These are phyloP conservation scores for Maudiozyma saulgeensis DNA, from an alignment of 805 yeast genomes.

Conservation along the genomic window DNA sequence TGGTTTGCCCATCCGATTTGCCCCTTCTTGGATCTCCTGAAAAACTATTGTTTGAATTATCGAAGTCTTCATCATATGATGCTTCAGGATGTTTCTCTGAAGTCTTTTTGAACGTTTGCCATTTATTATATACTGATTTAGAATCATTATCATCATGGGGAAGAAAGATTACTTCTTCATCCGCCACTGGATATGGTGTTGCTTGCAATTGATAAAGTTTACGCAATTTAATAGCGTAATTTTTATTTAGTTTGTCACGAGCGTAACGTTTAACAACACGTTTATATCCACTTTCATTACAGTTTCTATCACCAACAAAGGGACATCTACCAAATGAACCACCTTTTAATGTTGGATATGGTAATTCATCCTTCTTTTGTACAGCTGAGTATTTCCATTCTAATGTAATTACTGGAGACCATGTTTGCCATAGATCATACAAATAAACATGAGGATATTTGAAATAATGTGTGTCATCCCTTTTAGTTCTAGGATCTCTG, in stretches of 20 bases:
- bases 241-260: constrained; percentile 25
- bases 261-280: constrained; percentile 25
- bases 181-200: constrained; percentile 9
- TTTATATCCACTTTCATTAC: constrained; percentile 22
- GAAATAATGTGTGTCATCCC: constrained; percentile 80
- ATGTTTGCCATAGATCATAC: constrained; percentile 68
- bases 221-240: constrained; percentile 25
- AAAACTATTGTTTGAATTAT: background rate
- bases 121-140: constrained; percentile 10
- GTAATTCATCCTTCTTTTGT: constrained; percentile 30
- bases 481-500: constrained; percentile 73
- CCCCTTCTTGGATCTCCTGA: too few relatives aligned
- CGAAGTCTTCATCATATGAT: background rate
- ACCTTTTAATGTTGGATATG: constrained; percentile 25
- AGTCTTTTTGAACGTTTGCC: constrained; percentile 4
- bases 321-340: constrained; percentile 62
- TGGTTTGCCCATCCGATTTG: too few relatives aligned
- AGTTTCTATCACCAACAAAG: constrained; percentile 51
- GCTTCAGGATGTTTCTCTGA: background rate
- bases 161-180: constrained; percentile 10
- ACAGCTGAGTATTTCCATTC: constrained; percentile 56
- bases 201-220: constrained; percentile 25
- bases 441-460: constrained; percentile 65
- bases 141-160: constrained; percentile 23
- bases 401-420: constrained; percentile 70